These are phyloP conservation scores for Raddia guianensis DNA, from an alignment of 176 grass and related monocot genomes.

Conservation along the genomic window DNA sequence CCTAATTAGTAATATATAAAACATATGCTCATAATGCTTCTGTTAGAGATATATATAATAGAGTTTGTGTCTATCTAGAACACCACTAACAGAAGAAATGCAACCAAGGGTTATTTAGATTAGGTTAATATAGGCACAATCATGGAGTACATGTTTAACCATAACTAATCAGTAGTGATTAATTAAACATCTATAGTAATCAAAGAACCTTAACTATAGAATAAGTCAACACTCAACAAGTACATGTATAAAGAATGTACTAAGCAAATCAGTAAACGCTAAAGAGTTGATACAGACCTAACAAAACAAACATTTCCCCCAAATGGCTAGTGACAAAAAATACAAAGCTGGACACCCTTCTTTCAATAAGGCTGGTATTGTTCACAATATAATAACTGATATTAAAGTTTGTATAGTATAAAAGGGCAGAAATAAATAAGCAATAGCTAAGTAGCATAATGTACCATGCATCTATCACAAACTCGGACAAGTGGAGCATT, in stretches of 20 bases:
- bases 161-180: not conserved
- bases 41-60: no score
- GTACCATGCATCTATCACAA: slow-evolving; percentile 99
- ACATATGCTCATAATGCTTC: not conserved
- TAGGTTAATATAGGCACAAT: not conserved
- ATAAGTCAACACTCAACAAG: not conserved
- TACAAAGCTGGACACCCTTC: slow-evolving; percentile 10
- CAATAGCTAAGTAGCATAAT: slow-evolving; percentile 13
- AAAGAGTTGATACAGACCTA: not conserved
- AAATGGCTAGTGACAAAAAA: not conserved
- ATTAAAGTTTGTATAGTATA: not conserved
- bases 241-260: not conserved
- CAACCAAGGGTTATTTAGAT: slow-evolving; percentile 9
- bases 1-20: slow-evolving; percentile 1
- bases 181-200: not conserved
- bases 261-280: slow-evolving; percentile 13
- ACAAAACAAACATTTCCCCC: slow-evolving; percentile 10
- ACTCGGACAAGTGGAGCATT: slow-evolving; percentile 93
- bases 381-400: slow-evolving; percentile 12
- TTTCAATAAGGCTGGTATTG: slow-evolving; percentile 12
- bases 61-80: not conserved
- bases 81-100: slow-evolving; percentile 22
- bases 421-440: not conserved
- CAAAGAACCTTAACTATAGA: slow-evolving; percentile 8
- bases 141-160: not conserved